phyloP scores from a whole-genome alignment of 495 filamentous ascomycete species.

The Penicillium antarcticum region DNA sequence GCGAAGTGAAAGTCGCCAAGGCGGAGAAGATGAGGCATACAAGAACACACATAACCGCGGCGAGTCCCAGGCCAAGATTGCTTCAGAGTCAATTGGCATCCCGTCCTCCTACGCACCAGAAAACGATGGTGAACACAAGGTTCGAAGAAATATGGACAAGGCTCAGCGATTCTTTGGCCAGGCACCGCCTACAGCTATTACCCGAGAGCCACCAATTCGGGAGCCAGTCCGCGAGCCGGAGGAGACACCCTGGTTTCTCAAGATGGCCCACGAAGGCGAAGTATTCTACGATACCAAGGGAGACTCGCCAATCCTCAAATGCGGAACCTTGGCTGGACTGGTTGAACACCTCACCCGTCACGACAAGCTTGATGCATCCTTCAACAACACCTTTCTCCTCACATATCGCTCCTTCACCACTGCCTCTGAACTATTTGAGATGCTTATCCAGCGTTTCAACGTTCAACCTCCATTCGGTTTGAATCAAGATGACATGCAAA shows the following conservation, averaged over 20 bases:
- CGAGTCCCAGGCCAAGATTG: slow-evolving; percentile 33
- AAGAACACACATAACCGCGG: slow-evolving; percentile 28
- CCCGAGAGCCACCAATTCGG: slow-evolving; percentile 39
- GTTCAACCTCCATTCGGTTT: slow-evolving; percentile 90
- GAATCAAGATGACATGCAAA: slow-evolving; percentile 68
- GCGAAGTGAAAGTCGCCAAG: slow-evolving; percentile 37
- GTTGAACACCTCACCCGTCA: slow-evolving; percentile 97
- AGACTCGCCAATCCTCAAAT: slow-evolving; percentile 69
- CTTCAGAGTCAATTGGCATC: slow-evolving; percentile 50
- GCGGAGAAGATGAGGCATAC: slow-evolving; percentile 26
- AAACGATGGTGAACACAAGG: slow-evolving; percentile 50
- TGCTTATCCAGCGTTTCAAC: slow-evolving; percentile 85
- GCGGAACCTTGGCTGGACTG: slow-evolving; percentile 81
- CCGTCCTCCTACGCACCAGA: slow-evolving; percentile 64
- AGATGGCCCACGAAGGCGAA: slow-evolving; percentile 85
- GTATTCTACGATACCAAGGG: slow-evolving; percentile 82
- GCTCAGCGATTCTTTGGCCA: slow-evolving; percentile 88
- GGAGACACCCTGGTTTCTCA: slow-evolving; percentile 78
- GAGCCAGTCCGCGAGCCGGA: slow-evolving; percentile 56
- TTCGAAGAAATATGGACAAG: slow-evolving; percentile 74
- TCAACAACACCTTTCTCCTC: slow-evolving; percentile 96
- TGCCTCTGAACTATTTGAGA: slow-evolving; percentile 85
- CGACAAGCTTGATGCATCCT: slow-evolving; percentile 90
- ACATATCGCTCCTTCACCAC: slow-evolving; percentile 95
- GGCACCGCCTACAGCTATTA: slow-evolving; percentile 56